Percentiles rank a stretch among this genome's conserved stretches.
Conservation (phyloP, 345 rosid species). For the Lepidium sativum region DNA sequence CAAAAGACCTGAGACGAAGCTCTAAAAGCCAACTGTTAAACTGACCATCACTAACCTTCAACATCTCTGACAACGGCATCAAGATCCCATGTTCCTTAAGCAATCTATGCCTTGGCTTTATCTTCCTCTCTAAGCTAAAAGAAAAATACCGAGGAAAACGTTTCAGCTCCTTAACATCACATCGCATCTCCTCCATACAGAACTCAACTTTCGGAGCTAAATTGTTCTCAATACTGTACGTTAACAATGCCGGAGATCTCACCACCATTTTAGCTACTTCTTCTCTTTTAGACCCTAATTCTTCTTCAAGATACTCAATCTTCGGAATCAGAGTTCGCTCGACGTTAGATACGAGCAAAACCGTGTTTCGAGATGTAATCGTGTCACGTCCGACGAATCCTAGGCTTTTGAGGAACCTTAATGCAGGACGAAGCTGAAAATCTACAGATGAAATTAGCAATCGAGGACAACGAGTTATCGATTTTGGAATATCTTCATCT, state of each 20-base stretch:
- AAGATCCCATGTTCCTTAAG: conserved; percentile 44
- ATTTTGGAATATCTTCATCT: conserved; percentile 38
- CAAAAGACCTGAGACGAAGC: conserved; percentile 35
- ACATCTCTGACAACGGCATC: conserved; percentile 61
- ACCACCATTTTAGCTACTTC: conserved; percentile 64
- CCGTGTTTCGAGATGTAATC: conserved; percentile 42
- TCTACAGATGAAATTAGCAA: conserved; percentile 43
- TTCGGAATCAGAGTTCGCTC: conserved; percentile 53
- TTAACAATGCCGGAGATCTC: conserved; percentile 68
- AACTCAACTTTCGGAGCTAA: conserved; percentile 57
- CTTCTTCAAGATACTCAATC: conserved; percentile 38
- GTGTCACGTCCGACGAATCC: conserved; percentile 46
- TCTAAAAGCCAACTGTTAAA: conserved; percentile 50
- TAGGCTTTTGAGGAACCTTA: conserved; percentile 38
- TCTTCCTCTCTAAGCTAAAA: conserved; percentile 82
- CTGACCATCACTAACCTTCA: conserved; percentile 78
- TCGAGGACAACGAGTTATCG: conserved; percentile 63
- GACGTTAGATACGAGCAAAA: conserved; percentile 57
- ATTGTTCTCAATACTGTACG: conserved; percentile 62
- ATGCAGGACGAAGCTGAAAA: conserved; percentile 52
- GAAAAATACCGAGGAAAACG: conserved; percentile 84
- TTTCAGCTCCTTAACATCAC: conserved; percentile 51
- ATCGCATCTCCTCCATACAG: conserved; percentile 53
- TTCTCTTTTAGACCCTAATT: conserved; percentile 40
- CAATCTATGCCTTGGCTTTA: conserved; percentile 66